These are phyloP conservation scores for Hirschioporus abietinus DNA, from an alignment of 768 basidiomycete species.

Conservation along the genomic window DNA sequence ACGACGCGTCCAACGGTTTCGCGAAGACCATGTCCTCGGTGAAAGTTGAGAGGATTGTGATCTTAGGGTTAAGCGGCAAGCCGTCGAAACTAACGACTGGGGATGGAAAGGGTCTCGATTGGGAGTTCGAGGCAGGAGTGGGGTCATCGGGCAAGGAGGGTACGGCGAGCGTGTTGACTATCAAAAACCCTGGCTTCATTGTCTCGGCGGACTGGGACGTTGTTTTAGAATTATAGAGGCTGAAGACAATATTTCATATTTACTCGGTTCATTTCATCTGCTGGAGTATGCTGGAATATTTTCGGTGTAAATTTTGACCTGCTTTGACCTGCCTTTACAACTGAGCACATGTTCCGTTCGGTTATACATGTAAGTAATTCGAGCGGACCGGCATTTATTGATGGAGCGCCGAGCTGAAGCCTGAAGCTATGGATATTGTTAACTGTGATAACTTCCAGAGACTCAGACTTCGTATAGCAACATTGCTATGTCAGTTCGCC, in stretches of 20 bases:
- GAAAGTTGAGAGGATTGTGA: constrained; percentile 74
- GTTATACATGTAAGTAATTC: too few species aligned
- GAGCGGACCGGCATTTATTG: too few species aligned
- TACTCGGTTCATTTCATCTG: neutral
- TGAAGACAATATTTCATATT: neutral
- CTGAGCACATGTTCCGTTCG: too few species aligned
- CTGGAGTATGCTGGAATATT: neutral
- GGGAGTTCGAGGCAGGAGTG: constrained; percentile 61
- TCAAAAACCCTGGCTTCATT: constrained; percentile 68
- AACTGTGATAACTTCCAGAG: too few species aligned
- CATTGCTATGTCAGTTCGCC: too few species aligned
- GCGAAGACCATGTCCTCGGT: constrained; percentile 61
- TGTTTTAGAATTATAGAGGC: constrained; percentile 17
- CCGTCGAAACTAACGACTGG: constrained; percentile 52
- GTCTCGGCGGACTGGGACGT: constrained; percentile 66
- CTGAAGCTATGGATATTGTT: too few species aligned
- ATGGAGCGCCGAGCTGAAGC: too few species aligned
- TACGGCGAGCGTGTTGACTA: constrained; percentile 57
- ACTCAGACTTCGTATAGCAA: too few species aligned
- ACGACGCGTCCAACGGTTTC: constrained; percentile 59
- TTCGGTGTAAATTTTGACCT: neutral
- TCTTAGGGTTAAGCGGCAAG: constrained; percentile 62
- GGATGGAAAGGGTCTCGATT: constrained; percentile 47
- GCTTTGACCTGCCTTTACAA: too few species aligned
- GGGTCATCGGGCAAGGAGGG: constrained; percentile 55